phyloP scores from a whole-genome alignment of 1,284 basidiomycete genomes.

The Ceratobasidium sp. region DNA sequence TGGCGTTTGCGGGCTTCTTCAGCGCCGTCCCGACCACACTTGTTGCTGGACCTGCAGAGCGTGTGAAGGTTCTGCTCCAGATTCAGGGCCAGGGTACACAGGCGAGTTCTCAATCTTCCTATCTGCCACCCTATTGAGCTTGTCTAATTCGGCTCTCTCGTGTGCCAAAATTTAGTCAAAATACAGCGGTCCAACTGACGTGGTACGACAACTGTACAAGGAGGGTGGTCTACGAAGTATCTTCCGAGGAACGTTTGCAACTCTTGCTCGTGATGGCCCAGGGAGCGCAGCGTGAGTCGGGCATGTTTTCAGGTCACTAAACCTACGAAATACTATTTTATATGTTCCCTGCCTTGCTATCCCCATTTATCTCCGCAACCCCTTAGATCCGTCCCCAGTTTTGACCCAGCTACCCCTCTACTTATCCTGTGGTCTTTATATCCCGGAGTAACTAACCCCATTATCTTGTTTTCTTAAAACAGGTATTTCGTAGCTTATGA shows the following conservation, averaged over 20 bases:
- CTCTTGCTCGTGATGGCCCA: slow-evolving; percentile 93
- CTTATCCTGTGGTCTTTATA: neutral
- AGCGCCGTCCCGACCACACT: slow-evolving; percentile 94
- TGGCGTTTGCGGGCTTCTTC: slow-evolving; percentile 93
- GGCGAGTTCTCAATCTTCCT: slow-evolving; percentile 15
- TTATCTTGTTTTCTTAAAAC: slow-evolving; percentile 25
- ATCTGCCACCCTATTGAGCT: neutral
- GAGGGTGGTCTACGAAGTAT: slow-evolving; percentile 95
- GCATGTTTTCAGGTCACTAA: neutral
- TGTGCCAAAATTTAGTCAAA: slow-evolving; percentile 79
- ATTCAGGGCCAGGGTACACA: slow-evolving; percentile 54
- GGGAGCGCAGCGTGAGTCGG: slow-evolving; percentile 90
- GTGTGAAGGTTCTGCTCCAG: slow-evolving; percentile 96
- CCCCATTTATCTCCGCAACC: neutral
- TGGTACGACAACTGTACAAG: slow-evolving; percentile 89
- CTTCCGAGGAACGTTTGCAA: slow-evolving; percentile 93
- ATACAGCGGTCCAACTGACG: slow-evolving; percentile 94
- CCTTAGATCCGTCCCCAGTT: neutral
- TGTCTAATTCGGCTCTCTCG: slow-evolving; percentile 66
- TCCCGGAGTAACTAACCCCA: neutral
- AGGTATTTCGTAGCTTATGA: slow-evolving; percentile 99
- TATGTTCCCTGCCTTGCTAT: neutral
- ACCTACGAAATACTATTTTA: too few species aligned
- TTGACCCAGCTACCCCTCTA: neutral
- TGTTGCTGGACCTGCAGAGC: slow-evolving; percentile 94